Conservation (phyloP, 108 stramenopile genomes). For the Aurantiochytrium sp. region DNA sequence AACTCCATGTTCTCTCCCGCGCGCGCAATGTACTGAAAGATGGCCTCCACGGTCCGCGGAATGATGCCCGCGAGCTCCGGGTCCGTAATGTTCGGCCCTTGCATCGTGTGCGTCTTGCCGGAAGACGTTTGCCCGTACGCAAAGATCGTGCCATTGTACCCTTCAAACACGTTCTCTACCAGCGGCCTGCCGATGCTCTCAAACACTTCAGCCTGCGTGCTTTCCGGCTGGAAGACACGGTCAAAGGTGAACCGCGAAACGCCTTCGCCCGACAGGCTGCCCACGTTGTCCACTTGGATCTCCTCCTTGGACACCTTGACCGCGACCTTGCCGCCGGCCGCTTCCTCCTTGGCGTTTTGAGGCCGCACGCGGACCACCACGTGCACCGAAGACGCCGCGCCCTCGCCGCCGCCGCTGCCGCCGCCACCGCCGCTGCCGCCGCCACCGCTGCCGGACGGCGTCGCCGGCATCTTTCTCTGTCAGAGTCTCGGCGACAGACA, state of each 20-base stretch:
- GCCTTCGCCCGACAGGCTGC: not conserved
- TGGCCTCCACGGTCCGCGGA: slow-evolving; percentile 26
- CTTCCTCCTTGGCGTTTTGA: not conserved
- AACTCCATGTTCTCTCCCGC: slow-evolving; percentile 36
- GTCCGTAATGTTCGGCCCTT: slow-evolving; percentile 15
- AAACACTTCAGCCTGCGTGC: slow-evolving; percentile 29
- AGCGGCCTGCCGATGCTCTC: slow-evolving; percentile 19
- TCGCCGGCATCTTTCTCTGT: too few relatives aligned
- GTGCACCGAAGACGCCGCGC: not conserved
- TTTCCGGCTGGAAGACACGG: slow-evolving; percentile 19
- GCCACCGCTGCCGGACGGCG: too few relatives aligned
- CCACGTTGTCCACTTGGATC: not conserved
- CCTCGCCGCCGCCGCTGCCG: too few relatives aligned
- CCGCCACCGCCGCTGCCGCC: too few relatives aligned
- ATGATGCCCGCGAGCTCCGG: slow-evolving; percentile 26
- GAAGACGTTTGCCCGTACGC: slow-evolving; percentile 35
- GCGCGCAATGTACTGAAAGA: slow-evolving; percentile 23
- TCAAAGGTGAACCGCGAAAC: slow-evolving; percentile 28
- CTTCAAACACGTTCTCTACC: slow-evolving; percentile 30
- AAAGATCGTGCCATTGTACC: slow-evolving; percentile 42
- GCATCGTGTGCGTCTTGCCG: slow-evolving; percentile 36
- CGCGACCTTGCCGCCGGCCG: not conserved
- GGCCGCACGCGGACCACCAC: not conserved
- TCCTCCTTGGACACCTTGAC: not conserved
- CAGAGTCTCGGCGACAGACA: too few relatives aligned